phyloP scores from a whole-genome alignment of 1,284 basidiomycete species.

The Fomitopsis betulina region DNA sequence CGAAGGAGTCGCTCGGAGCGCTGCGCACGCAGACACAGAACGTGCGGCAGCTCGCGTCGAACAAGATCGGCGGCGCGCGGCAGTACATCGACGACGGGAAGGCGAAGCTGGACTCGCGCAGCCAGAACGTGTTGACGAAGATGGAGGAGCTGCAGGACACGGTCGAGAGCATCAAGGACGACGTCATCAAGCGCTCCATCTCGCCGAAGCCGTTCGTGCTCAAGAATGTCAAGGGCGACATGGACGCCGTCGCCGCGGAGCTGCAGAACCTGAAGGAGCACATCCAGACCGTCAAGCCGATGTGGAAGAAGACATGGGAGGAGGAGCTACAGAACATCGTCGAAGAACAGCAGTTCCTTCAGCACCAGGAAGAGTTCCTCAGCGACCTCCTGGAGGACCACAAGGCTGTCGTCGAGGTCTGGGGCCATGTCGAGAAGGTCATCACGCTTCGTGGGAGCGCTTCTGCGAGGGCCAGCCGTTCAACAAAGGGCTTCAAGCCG shows the following conservation, averaged over 20 bases:
- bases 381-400: slow-evolving; percentile 89
- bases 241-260: slow-evolving; percentile 67
- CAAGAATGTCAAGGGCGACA: slow-evolving; percentile 71
- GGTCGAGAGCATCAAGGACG: slow-evolving; percentile 87
- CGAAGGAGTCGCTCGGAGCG: slow-evolving; percentile 77
- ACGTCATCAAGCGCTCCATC: slow-evolving; percentile 87
- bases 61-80: slow-evolving; percentile 82
- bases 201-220: slow-evolving; percentile 78
- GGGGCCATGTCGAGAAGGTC: slow-evolving; percentile 84
- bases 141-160: slow-evolving; percentile 94
- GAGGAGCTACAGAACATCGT: slow-evolving; percentile 95
- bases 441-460: slow-evolving; percentile 67
- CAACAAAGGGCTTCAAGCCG: slow-evolving; percentile 45
- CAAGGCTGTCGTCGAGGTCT: slow-evolving; percentile 81
- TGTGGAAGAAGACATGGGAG: slow-evolving; percentile 99
- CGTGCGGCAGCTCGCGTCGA: slow-evolving; percentile 82
- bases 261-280: slow-evolving; percentile 80
- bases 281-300: slow-evolving; percentile 87
- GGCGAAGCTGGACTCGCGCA: slow-evolving; percentile 81
- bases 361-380: slow-evolving; percentile 88
- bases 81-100: slow-evolving; percentile 92
- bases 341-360: slow-evolving; percentile 94
- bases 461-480: slow-evolving; percentile 32
- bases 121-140: slow-evolving; percentile 87
- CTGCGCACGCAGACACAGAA: slow-evolving; percentile 81